Percentiles rank a stretch among this genome's conserved stretches.
phyloP scores from a whole-genome alignment of 306 rosid genomes.

The Vigna hirtella region DNA sequence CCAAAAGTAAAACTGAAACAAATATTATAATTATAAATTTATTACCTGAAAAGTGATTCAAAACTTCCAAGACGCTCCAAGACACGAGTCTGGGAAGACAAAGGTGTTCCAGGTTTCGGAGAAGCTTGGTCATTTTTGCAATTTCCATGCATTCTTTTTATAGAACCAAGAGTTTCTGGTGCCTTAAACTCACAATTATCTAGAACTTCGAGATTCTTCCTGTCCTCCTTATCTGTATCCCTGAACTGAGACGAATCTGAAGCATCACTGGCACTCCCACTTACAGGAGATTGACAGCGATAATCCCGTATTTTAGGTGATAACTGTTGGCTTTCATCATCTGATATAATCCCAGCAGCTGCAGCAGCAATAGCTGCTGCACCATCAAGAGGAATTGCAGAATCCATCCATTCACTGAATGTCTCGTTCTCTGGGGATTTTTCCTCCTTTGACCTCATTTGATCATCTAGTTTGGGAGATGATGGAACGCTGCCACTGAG shows the following conservation, averaged over 20 bases:
- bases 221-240: constrained; percentile 63
- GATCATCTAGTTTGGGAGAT: constrained; percentile 55
- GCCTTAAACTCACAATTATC: constrained; percentile 60
- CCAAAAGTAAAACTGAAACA: constrained; percentile 31
- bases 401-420: constrained; percentile 68
- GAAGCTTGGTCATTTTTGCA: constrained; percentile 61
- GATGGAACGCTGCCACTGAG: constrained; percentile 61
- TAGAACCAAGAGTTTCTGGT: constrained; percentile 51
- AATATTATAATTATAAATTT: constrained; percentile 40
- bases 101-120: constrained; percentile 56
- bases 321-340: constrained; percentile 58
- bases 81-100: constrained; percentile 48
- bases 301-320: constrained; percentile 64
- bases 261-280: constrained; percentile 67
- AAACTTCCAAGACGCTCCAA: constrained; percentile 74
- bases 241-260: constrained; percentile 66
- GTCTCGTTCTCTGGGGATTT: constrained; percentile 61
- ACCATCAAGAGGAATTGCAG: constrained; percentile 83
- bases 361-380: constrained; percentile 76
- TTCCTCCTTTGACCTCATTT: constrained; percentile 47
- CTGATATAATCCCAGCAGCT: constrained; percentile 81
- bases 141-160: constrained; percentile 60
- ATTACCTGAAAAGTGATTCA: constrained; percentile 83
- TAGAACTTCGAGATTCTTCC: constrained; percentile 53
- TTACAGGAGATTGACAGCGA: constrained; percentile 66